phyloP scores from a whole-genome alignment of 108 stramenopile genomes.

The Seminavis robusta region DNA sequence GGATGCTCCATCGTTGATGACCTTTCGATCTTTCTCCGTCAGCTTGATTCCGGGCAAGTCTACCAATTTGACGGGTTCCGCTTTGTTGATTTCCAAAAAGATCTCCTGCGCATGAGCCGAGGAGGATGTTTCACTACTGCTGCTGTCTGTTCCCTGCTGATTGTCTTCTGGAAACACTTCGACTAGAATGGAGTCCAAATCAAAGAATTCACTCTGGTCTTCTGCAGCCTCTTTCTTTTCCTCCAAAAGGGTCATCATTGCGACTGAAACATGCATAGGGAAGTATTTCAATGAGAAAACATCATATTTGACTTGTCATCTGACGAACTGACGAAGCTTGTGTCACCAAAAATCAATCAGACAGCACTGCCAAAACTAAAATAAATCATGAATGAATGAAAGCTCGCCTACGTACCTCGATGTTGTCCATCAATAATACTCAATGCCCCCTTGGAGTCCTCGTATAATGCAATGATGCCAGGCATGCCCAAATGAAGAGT shows the following conservation, averaged over 20 bases:
- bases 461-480: slow-evolving; percentile 70
- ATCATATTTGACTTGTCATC: too few relatives aligned
- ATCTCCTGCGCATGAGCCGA: slow-evolving; percentile 51
- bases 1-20: slow-evolving; percentile 61
- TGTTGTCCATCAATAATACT: slow-evolving; percentile 88
- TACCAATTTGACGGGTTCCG: slow-evolving; percentile 77
- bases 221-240: slow-evolving; percentile 25
- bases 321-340: too few relatives aligned
- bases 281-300: too few relatives aligned
- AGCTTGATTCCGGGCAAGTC: slow-evolving; percentile 74
- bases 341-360: too few relatives aligned
- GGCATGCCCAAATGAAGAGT: slow-evolving; percentile 63
- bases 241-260: slow-evolving; percentile 69
- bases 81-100: slow-evolving; percentile 87
- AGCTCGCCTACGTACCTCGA: too few relatives aligned
- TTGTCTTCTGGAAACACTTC: too few relatives aligned
- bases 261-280: too few relatives aligned
- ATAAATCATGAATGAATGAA: too few relatives aligned
- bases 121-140: too few relatives aligned
- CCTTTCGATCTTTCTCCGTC: slow-evolving; percentile 45
- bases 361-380: too few relatives aligned
- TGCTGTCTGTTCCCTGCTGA: too few relatives aligned
- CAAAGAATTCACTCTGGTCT: slow-evolving; percentile 37
- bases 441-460: slow-evolving; percentile 57
- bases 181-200: slow-evolving; percentile 67